Base-by-base conservation (phyloP, 129 eudicot genomes). In the Smallanthus sonchifolius region DNA sequence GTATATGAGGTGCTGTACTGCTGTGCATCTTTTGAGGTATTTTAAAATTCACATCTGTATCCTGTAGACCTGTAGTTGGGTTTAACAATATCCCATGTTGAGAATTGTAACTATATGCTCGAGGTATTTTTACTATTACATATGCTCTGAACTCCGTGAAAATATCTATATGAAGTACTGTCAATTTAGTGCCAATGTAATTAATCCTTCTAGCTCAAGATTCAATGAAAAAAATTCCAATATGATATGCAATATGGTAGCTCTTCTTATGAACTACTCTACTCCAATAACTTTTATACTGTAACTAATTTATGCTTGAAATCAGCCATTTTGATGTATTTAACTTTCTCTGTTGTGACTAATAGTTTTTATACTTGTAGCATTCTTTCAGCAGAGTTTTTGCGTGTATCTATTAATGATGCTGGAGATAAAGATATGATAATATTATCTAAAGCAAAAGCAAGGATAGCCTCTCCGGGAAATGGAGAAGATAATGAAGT, bases 351-450 rank as follows among this genome's bases (percentile, higher is more conserved):
- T 82, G 74, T 69, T 69, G 82, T 82, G 83, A 80, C 97, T 81
- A 70, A 80, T 65, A 75, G 72, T 67, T 78, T 93, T 77, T 83
- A 85, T 83, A 84, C 83, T 79, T 93, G 97, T 90, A 93, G 98
- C 92, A 88, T 93, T 90, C 98, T 93, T 90, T 90, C 98, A 79
- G 93, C 96, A 86, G 98, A 93, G 83, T 93, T 93, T 90, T 81
- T 93, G 88, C 97, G 83, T 80, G 88, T 83, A 81, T 86, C 97
- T 71, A 69, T 81, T 45, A 93, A 76, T 69, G 96, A 81, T 75
- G 73, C 89, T 80, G 92, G 88, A 40, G 78, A 79, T 73, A 64
- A 69, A 74, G 97, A 88, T 86, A 81, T 70, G 38, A 57, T 80
- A 67, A 79, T 84, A 64, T 40, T 85, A 61, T 79, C 83, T 7